phyloP scores from a whole-genome alignment of 176 grass and related monocot species.

The Eremochloa ophiuroides region DNA sequence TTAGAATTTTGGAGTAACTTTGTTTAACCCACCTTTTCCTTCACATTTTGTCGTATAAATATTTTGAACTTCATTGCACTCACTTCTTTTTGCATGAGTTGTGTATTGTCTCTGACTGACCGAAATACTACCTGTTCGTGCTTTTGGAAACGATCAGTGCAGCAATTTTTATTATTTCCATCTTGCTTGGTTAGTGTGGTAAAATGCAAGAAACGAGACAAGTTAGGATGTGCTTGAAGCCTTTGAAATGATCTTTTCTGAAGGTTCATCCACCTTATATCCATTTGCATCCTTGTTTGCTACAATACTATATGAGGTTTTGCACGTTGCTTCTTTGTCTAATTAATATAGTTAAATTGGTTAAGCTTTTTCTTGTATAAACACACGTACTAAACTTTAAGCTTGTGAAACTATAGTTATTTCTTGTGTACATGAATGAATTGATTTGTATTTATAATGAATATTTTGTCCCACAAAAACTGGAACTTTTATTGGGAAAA shows the following conservation, averaged over 20 bases:
- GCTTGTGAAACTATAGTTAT: background rate
- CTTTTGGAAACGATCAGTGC: background rate
- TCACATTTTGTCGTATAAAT: background rate
- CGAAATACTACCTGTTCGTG: background rate
- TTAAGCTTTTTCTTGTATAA: background rate
- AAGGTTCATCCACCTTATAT: background rate
- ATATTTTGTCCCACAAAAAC: background rate
- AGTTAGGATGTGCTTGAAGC: background rate
- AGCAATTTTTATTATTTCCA: background rate
- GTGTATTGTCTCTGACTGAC: background rate
- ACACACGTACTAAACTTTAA: background rate
- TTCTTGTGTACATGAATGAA: background rate
- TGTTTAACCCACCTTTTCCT: background rate
- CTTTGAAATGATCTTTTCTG: slow-evolving; percentile 16
- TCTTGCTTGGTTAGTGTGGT: background rate
- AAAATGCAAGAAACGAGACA: background rate
- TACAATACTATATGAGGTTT: background rate
- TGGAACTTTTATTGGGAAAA: background rate
- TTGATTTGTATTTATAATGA: background rate
- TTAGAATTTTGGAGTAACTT: background rate
- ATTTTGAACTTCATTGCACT: background rate
- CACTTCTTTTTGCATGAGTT: background rate
- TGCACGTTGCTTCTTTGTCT: background rate
- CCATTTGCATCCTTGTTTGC: background rate
- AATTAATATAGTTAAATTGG: background rate